These are phyloP conservation scores for Fraxinus excelsior DNA, from an alignment of 257 asterid species.

Conservation along the genomic window DNA sequence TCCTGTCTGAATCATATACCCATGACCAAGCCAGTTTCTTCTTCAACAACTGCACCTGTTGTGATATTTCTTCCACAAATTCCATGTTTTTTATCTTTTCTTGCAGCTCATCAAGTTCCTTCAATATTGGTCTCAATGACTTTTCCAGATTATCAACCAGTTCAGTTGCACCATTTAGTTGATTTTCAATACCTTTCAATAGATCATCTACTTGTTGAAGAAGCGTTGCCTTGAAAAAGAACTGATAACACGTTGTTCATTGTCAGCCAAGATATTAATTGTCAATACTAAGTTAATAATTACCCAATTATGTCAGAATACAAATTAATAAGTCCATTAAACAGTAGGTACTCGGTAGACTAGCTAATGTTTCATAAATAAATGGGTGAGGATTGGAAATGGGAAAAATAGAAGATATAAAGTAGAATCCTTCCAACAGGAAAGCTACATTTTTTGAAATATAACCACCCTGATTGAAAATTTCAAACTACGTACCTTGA, in stretches of 20 bases:
- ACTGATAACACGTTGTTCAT: slow-evolving; percentile 51
- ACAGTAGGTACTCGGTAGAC: not conserved
- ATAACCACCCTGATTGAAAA: slow-evolving; percentile 11
- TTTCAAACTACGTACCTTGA: slow-evolving; percentile 54
- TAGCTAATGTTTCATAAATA: slow-evolving; percentile 7
- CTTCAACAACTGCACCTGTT: slow-evolving; percentile 59
- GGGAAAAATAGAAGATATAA: slow-evolving; percentile 3
- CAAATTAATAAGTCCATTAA: too few species aligned
- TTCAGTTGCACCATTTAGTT: slow-evolving; percentile 57
- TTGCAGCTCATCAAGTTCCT: slow-evolving; percentile 83
- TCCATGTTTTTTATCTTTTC: slow-evolving; percentile 82
- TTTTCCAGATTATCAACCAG: slow-evolving; percentile 73
- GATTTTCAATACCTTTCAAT: slow-evolving; percentile 59
- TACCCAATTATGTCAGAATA: slow-evolving; percentile 16
- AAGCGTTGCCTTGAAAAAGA: slow-evolving; percentile 95
- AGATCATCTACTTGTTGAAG: slow-evolving; percentile 90
- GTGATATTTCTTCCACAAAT: slow-evolving; percentile 75
- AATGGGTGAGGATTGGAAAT: slow-evolving; percentile 2
- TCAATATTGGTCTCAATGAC: slow-evolving; percentile 65
- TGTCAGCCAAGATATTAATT: slow-evolving; percentile 14
- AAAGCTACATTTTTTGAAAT: not conserved
- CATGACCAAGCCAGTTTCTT: slow-evolving; percentile 94
- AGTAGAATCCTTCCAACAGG: slow-evolving; percentile 13
- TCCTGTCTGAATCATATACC: slow-evolving; percentile 74
- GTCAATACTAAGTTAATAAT: slow-evolving; percentile 1